A percentile compares a stretch with the other conserved stretches of the same genome.
phyloP scores from a whole-genome alignment of 768 basidiomycete species.

The Nidularia pulvinata region DNA sequence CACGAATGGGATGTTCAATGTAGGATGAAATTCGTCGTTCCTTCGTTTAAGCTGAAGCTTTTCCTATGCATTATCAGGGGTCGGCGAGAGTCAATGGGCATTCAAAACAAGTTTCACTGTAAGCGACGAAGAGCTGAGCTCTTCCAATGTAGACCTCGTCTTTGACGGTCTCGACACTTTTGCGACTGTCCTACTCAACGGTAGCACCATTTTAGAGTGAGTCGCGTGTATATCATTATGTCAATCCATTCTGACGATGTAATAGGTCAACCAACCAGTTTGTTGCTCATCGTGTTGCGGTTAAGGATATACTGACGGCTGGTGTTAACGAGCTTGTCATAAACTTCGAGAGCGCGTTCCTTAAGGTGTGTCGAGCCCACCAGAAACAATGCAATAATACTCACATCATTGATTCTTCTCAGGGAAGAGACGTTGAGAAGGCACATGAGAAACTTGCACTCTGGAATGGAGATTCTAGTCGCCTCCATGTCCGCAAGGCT shows the following conservation, averaged over 20 bases:
- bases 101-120: constrained; percentile 72
- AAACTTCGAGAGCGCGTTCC: constrained; percentile 75
- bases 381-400: too few relatives aligned
- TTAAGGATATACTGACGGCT: constrained; percentile 48
- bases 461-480: constrained; percentile 93
- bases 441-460: constrained; percentile 56
- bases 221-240: neutral
- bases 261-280: constrained; percentile 83
- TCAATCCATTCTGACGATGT: neutral
- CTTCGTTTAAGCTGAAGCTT: neutral
- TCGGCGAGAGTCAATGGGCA: constrained; percentile 85
- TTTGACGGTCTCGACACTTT: constrained; percentile 96
- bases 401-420: neutral
- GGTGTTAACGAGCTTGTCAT: constrained; percentile 71
- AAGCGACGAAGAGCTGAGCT: constrained; percentile 43
- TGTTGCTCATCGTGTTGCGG: constrained; percentile 63
- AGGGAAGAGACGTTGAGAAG: constrained; percentile 79
- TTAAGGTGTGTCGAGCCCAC: constrained; percentile 39
- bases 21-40: constrained; percentile 24
- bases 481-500: constrained; percentile 91
- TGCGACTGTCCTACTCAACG: constrained; percentile 44
- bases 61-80: constrained; percentile 49
- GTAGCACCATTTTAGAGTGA: too few relatives aligned
- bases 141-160: constrained; percentile 66
- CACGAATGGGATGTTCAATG: constrained; percentile 94